Percentiles rank a stretch among this genome's conserved stretches.
Conservation (phyloP, 257 asterid species). For the Echium plantagineum region DNA sequence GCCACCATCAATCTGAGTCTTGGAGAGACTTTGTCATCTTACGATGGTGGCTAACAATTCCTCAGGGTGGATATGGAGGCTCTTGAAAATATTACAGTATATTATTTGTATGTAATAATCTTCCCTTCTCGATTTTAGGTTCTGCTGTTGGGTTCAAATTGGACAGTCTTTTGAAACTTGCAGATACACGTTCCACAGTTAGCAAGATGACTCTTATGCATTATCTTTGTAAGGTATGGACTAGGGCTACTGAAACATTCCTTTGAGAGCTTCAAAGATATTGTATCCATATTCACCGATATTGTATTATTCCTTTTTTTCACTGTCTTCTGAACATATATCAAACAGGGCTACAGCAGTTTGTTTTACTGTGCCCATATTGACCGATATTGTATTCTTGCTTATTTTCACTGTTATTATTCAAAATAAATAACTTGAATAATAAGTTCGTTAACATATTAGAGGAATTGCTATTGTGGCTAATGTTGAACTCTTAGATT, state of each 20-base stretch:
- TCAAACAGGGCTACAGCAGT: too few relatives aligned
- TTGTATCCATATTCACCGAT: too few relatives aligned
- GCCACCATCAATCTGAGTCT: neutral
- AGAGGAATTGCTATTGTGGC: too few relatives aligned
- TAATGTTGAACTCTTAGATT: too few relatives aligned
- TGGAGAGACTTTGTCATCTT: neutral
- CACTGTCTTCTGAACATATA: too few relatives aligned
- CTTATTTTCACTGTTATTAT: too few relatives aligned
- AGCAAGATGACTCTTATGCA: slow-evolving; percentile 97
- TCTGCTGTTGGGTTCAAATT: slow-evolving; percentile 95
- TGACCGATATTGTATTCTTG: too few relatives aligned
- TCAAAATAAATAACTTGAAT: too few relatives aligned
- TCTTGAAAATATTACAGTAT: neutral
- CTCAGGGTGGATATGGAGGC: neutral
- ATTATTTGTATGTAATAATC: neutral
- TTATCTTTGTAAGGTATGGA: slow-evolving; percentile 88
- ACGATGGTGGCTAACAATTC: neutral
- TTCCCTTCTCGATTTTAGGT: slow-evolving; percentile 24
- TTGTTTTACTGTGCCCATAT: too few relatives aligned
- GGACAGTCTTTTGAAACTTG: slow-evolving; percentile 94
- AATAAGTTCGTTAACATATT: too few relatives aligned
- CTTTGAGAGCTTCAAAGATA: too few relatives aligned
- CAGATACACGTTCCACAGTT: slow-evolving; percentile 90
- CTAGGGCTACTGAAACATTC: neutral
- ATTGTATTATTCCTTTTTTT: too few relatives aligned